Evolutionary conservation across 208 protist genomes (phyloP), one percentile per base, ranked within the genome.

Genomic region (Blechomonas ayalai): DNA sequence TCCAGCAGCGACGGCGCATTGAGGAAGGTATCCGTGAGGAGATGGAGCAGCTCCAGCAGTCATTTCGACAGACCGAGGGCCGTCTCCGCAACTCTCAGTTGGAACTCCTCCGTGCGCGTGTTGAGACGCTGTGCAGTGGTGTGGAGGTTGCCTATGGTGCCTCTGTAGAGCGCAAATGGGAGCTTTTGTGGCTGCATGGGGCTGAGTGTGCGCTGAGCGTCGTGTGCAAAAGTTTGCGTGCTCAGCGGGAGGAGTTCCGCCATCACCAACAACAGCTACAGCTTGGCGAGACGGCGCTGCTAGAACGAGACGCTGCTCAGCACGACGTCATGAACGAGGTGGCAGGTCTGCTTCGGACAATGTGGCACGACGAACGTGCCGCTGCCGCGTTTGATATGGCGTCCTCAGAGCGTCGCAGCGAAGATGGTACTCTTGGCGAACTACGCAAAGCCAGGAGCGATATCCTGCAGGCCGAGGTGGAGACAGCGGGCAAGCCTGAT

Each of bases 281-380:
- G 23, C 39, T 53, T 2, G 33, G 52, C 0, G 64, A 78, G 42
- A 43, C 59, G 2, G 51, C 55, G 12, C 35, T 55, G 5, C 38
- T 49, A 19, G 64, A 72, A 38, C 33, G 42, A 39, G 47, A 54
- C n/a, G 28, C 44, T 33, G 44, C 46, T 27, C 47, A 50, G 39
- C 48, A 52, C 15, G 35, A 24, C 33, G 51, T 22, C 7, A 44
- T 57, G 44, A 52, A 66, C 8, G 57, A 66, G 33, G 49, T 76
- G 7, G 36, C 40, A 10, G 31, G 24, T 25, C 31, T 77, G 41
- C 59, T 77, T 34, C 56, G 54, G 16, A 55, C 45, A 7, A 59
- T 77, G 43, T 72, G 62, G 62, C 50, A 44, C 1, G 69, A 77
- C 36, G 69, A 67, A 20, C 48, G 48, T 12, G 47, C 39, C 24